Evolutionary conservation across 163 green algal genomes (phyloP).

Genomic region (Scenedesmus sp.): DNA sequence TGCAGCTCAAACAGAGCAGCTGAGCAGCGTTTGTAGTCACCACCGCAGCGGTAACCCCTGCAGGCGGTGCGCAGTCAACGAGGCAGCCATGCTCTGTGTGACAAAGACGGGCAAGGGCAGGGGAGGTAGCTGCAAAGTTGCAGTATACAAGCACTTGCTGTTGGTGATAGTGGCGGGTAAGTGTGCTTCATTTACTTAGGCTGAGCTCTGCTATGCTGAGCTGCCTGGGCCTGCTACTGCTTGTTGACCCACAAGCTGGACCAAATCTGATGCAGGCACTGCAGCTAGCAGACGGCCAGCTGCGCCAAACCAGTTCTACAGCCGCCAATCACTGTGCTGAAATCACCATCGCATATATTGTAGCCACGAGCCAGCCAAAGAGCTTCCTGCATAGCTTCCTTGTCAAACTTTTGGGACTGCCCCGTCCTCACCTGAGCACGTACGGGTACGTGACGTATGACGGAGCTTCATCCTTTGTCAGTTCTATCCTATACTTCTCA

Average conservation of each 20-base stretch:
- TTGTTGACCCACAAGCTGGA: background rate
- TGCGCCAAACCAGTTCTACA: background rate
- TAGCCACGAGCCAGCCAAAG: background rate
- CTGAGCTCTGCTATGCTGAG: background rate
- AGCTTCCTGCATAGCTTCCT: background rate
- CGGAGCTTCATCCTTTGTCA: conserved; percentile 41
- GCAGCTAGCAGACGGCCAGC: background rate
- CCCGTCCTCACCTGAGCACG: conserved; percentile 25
- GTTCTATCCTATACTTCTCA: conserved; percentile 46
- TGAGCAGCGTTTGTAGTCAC: conserved; percentile 39
- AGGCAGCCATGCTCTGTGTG: background rate
- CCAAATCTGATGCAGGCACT: background rate
- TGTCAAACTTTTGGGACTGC: background rate
- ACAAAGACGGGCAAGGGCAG: background rate
- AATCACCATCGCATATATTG: background rate
- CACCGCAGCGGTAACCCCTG: conserved; percentile 48
- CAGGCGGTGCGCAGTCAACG: background rate
- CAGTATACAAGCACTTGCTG: background rate
- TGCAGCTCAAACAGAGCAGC: conserved; percentile 49
- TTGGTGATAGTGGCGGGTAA: background rate
- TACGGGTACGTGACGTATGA: conserved; percentile 46
- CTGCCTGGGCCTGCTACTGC: background rate
- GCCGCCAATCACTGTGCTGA: background rate
- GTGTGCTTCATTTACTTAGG: background rate
- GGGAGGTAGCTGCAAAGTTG: background rate